Base-by-base conservation (phyloP, 768 basidiomycete genomes). In the Podaxis carcinomalis region DNA sequence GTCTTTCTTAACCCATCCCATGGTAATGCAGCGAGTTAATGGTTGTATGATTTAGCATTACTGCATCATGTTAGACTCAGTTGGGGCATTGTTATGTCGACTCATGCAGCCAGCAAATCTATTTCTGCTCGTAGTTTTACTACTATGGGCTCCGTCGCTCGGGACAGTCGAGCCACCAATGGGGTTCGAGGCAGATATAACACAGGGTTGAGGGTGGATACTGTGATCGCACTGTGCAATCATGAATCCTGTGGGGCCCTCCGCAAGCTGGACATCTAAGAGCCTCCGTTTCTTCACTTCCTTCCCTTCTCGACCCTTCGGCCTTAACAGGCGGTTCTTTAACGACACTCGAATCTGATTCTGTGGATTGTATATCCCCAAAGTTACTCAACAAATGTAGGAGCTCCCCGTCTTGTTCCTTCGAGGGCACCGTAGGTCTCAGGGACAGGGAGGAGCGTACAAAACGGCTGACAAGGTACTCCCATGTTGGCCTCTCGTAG, bases 161-260 rank as follows among this genome's bases (percentile, higher is more conserved):
- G 1, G 59, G 59, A 44, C 59, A 60, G 32, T 60, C 59, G 10
- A 60, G 28, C 59, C 59, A 60, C 51, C 59, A 60, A 32, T 60
- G 59, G 1, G 59, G 59, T 36, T 60, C 51, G 39, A 60, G 59
- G 25, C 59, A 60, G 7, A 60, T 16, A 46, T 60, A 60, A 36
- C 59, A 60, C 14, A 60, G 39, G 3, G 59, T 46, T 6, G 59
- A 16, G 11, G 59, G 59, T 14, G 51, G 51, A 25, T 60, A 46
- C 3, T 60, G 59, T 1, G 51, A 42, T 1, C 59, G 59, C 3
- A 53, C 51, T 1, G 21, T 16, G 28, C 59, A 60, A 7, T 60
- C 59, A 5, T 52, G 51, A 16, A 60, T 37, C 25, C 32, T 16
- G 35, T 60, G 59, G 1, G 51, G 37, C 1, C 59, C 59, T 46